These are phyloP conservation scores for Colletotrichum tropicale DNA, from an alignment of 2,329 filamentous ascomycete species.

Conservation along the genomic window DNA sequence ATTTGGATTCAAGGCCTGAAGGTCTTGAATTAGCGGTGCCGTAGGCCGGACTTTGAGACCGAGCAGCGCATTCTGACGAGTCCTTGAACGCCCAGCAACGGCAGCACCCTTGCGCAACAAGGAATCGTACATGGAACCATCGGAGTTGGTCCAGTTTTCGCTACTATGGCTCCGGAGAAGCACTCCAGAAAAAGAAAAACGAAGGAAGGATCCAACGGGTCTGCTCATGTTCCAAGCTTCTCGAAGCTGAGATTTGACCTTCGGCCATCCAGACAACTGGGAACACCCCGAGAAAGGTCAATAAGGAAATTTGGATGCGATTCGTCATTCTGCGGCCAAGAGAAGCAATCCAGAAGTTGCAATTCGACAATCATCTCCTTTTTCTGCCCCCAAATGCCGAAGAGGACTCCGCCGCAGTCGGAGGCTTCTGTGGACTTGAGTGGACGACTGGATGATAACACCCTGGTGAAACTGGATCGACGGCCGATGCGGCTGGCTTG, in stretches of 20 bases:
- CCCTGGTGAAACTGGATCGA: not conserved
- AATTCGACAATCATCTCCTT: not conserved
- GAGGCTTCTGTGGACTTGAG: not conserved
- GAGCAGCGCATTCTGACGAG: not conserved
- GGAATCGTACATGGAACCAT: not conserved
- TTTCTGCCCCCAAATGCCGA: not conserved
- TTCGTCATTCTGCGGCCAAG: not conserved
- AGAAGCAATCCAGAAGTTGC: not conserved
- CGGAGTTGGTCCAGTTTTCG: not conserved
- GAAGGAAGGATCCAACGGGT: constrained; percentile 1
- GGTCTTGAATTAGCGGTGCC: not conserved
- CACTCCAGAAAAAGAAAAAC: not conserved
- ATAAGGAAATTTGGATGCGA: not conserved
- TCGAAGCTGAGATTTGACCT: not conserved
- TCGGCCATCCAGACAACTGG: not conserved
- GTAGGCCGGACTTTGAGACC: not conserved
- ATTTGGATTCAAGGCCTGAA: not conserved
- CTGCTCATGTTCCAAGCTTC: not conserved
- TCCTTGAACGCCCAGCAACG: not conserved
- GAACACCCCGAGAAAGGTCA: not conserved
- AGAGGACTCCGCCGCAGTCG: not conserved
- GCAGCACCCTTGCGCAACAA: not conserved
- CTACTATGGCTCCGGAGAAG: not conserved
- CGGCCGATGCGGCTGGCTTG: not conserved
- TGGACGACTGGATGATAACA: not conserved